Percentiles rank a stretch among this genome's conserved stretches.
Evolutionary conservation across 2,329 filamentous ascomycete species (phyloP).

Genomic region (Fusarium domesticum): DNA sequence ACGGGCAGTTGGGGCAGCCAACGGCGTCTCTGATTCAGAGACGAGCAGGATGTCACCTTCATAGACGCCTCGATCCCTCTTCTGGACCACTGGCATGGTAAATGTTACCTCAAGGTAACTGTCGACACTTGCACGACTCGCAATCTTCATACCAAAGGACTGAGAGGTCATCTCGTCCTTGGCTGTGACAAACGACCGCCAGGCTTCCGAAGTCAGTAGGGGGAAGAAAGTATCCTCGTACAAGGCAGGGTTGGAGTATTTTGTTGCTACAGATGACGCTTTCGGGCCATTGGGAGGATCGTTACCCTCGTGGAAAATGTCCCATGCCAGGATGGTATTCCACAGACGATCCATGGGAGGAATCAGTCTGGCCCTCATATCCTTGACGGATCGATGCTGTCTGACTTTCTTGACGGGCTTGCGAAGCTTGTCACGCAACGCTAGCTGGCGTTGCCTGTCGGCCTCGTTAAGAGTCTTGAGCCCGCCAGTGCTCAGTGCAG

Average conservation of each 20-base stretch:
- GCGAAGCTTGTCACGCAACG: slow-evolving; percentile 55
- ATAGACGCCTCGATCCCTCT: slow-evolving; percentile 67
- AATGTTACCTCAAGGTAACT: slow-evolving; percentile 90
- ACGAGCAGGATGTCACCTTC: slow-evolving; percentile 90
- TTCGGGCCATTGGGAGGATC: slow-evolving; percentile 75
- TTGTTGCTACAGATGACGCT: slow-evolving; percentile 73
- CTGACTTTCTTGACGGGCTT: slow-evolving; percentile 82
- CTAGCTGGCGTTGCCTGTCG: slow-evolving; percentile 42
- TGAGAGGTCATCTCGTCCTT: slow-evolving; percentile 82
- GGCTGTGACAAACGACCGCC: slow-evolving; percentile 87
- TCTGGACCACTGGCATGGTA: slow-evolving; percentile 67
- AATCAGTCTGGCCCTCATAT: slow-evolving; percentile 88
- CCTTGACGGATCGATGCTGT: slow-evolving; percentile 77
- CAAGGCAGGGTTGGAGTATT: slow-evolving; percentile 70
- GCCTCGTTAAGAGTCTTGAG: slow-evolving; percentile 50
- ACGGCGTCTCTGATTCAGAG: slow-evolving; percentile 69
- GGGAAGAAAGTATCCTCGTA: slow-evolving; percentile 92
- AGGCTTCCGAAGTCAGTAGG: slow-evolving; percentile 86
- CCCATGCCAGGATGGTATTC: slow-evolving; percentile 84
- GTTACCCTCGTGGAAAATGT: slow-evolving; percentile 87
- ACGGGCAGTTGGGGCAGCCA: slow-evolving; percentile 61
- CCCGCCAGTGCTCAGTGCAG: slow-evolving; percentile 47
- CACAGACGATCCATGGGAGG: slow-evolving; percentile 86
- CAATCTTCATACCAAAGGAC: slow-evolving; percentile 82
- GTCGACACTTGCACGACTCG: slow-evolving; percentile 86